Base-by-base conservation (phyloP, 2,329 filamentous ascomycete species). In the Microdochium paspali region DNA sequence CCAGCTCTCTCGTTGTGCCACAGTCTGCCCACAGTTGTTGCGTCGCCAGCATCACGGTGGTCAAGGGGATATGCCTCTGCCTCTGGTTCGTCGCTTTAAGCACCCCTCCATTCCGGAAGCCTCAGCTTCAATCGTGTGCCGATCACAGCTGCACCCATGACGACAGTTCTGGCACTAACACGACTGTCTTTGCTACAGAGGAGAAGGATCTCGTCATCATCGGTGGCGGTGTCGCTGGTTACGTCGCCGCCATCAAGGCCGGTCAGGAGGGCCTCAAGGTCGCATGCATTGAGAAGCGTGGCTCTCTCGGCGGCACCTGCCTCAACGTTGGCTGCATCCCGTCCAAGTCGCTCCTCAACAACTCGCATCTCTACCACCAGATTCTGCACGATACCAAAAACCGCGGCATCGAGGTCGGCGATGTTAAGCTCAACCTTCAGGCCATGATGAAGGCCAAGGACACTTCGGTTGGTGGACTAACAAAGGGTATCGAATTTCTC, bases 381-480 rank as follows among this genome's bases (percentile, higher is more conserved):
- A 86, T 96, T 64, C 81, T 94, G 52, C 91, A 98, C 75, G 93
- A 98, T 76, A 91, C 90, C 56, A 95, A 96, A 75, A 82, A 87
- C 71, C 89, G 93, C 67, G 93, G 93, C 66, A 98, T 98, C 67
- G 91, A 97, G 65, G 93, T 98, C 59, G 85, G 87, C 64, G 89
- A 95, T 72, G 91, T 98, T 63, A 94, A 95, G 71, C 84, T 98
- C 65, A 96, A 98, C 77, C 79, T 98, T 43, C 71, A 76, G 61
- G 84, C 93, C 68, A 90, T 98, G 82, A 96, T 98, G 90, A 95
- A 96, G 76, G 90, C 93, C 50, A 98, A 98, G 76, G 91, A 98
- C 46, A 85, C 82, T 30, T 94, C 93, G 46, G 93, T 98, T 53
- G 70, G 74, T 35, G 82, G 90, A 45, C 74, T 98, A 56, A 98